Percentiles rank a stretch among this genome's conserved stretches.
phyloP scores from a whole-genome alignment of 345 rosid species.

The Camelina laxa region DNA sequence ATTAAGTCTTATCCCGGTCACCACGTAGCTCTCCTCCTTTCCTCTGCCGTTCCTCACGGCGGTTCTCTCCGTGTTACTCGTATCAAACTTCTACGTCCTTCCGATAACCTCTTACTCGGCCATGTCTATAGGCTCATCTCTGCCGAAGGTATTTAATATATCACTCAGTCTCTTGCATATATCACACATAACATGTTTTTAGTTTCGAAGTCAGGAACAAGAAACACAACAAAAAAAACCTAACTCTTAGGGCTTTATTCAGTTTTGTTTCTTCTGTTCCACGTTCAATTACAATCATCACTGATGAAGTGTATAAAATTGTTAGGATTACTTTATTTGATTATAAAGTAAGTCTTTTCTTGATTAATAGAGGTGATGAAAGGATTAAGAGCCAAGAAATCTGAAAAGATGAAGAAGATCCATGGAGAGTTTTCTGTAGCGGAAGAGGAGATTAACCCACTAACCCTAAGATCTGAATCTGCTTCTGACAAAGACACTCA shows the following conservation, averaged over 20 bases:
- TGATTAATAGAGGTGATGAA: constrained; percentile 40
- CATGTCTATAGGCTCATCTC: constrained; percentile 46
- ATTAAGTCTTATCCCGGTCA: constrained; percentile 38
- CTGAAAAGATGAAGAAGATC: constrained; percentile 41
- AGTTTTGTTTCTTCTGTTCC: constrained; percentile 12
- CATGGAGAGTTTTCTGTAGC: constrained; percentile 35
- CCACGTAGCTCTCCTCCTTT: constrained; percentile 46
- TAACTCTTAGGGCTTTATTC: constrained; percentile 1
- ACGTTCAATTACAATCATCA: constrained; percentile 5
- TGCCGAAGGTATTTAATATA: constrained; percentile 31
- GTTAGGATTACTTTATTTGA: neutral
- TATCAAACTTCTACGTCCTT: constrained; percentile 46
- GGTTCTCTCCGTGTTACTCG: constrained; percentile 50
- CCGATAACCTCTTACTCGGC: constrained; percentile 42
- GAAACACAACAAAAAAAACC: neutral
- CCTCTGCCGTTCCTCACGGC: constrained; percentile 45
- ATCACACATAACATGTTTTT: neutral
- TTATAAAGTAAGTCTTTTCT: neutral
- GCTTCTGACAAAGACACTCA: constrained; percentile 31
- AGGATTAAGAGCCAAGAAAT: constrained; percentile 47
- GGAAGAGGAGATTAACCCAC: constrained; percentile 43
- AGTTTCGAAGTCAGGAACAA: neutral
- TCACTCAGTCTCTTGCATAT: neutral
- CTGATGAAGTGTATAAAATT: neutral
- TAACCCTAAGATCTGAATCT: constrained; percentile 46